Conservation (phyloP, 352 stramenopile genomes). For the Labyrinthula sp. region DNA sequence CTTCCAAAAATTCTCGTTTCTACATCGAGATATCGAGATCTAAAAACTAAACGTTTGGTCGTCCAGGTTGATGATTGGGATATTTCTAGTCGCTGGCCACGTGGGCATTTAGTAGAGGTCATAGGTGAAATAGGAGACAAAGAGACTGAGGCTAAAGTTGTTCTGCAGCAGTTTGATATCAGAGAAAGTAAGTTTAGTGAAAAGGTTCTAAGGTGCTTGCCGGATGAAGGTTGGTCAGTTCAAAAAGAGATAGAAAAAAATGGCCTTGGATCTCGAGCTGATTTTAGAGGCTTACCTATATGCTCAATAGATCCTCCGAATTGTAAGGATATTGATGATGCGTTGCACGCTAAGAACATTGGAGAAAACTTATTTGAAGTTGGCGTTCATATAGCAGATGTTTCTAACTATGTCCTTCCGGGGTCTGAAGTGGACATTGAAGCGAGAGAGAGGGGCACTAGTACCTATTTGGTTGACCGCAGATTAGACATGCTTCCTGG, state of each 20-base stretch:
- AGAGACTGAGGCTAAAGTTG: conserved; percentile 78
- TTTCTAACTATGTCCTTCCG: conserved; percentile 88
- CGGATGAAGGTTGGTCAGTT: conserved; percentile 65
- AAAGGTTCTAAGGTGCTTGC: conserved; percentile 66
- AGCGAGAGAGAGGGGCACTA: conserved; percentile 47
- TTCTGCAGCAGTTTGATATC: conserved; percentile 90
- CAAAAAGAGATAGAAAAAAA: conserved; percentile 80
- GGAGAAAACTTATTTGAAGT: conserved; percentile 45
- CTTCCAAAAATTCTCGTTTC: conserved; percentile 77
- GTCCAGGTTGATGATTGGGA: conserved; percentile 84
- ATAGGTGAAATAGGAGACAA: conserved; percentile 84
- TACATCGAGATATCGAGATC: conserved; percentile 60
- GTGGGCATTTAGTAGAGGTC: conserved; percentile 83
- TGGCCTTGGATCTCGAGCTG: conserved; percentile 42
- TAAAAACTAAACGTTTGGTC: conserved; percentile 75
- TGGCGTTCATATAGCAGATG: conserved; percentile 95
- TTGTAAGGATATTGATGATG: conserved; percentile 96
- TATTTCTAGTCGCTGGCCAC: conserved; percentile 53
- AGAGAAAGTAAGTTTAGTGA: conserved; percentile 59
- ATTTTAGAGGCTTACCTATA: conserved; percentile 74
- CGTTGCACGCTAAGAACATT: conserved; percentile 54
- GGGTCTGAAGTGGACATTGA: conserved; percentile 81
- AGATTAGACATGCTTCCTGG: conserved; percentile 92
- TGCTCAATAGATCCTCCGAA: conserved; percentile 60
- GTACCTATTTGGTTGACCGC: conserved; percentile 43